These are phyloP conservation scores for Ceratocystis harringtonii DNA, from an alignment of 2,329 filamentous ascomycete genomes.

Conservation along the genomic window DNA sequence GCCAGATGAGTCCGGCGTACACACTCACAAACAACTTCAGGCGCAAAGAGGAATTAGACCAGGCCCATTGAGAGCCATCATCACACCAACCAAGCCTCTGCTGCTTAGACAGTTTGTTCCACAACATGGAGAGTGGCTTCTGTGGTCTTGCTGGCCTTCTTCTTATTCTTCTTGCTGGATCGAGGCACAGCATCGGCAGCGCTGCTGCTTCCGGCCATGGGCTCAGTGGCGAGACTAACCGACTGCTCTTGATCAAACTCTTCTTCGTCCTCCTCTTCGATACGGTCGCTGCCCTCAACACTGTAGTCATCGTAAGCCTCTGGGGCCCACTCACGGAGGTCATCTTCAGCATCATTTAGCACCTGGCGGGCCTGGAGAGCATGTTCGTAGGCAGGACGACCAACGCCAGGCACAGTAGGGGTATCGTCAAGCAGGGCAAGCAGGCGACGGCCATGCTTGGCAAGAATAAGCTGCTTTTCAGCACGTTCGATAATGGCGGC, in stretches of 20 bases:
- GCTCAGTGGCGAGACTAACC: constrained; percentile 2
- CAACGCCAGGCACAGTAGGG: constrained; percentile 75
- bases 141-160: constrained; percentile 3
- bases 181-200: constrained; percentile 4
- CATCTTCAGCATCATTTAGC: constrained; percentile 81
- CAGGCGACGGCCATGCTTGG: constrained; percentile 75
- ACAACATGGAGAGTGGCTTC: constrained; percentile 4
- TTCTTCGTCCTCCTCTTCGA: constrained; percentile 15
- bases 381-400: constrained; percentile 51
- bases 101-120: constrained; percentile 9
- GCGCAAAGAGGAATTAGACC: not conserved
- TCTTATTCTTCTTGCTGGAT: constrained; percentile 12
- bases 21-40: not conserved
- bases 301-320: constrained; percentile 25
- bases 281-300: constrained; percentile 8
- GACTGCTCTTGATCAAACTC: constrained; percentile 8
- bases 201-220: not conserved
- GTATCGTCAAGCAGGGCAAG: constrained; percentile 77
- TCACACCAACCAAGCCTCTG: not conserved
- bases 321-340: constrained; percentile 60
- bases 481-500: constrained; percentile 85
- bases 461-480: constrained; percentile 91
- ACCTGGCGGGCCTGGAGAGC: constrained; percentile 60
- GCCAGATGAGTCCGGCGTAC: not conserved
- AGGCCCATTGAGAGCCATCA: not conserved